Conservation (phyloP, 2,329 filamentous ascomycete species). For the Xylariaceae sp. region DNA sequence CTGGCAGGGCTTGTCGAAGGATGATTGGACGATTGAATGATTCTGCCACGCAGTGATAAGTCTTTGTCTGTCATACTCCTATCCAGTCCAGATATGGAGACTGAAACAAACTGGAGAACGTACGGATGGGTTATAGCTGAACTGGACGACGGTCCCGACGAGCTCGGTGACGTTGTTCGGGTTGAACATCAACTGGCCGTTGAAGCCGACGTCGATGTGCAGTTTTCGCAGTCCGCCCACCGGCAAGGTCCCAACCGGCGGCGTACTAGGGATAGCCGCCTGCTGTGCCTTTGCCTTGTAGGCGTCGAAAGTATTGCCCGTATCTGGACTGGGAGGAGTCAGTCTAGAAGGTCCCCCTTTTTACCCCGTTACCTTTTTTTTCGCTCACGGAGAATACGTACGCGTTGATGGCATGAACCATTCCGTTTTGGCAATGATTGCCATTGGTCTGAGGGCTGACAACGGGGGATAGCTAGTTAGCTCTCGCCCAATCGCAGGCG, state of each 20-base stretch:
- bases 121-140: conserved; percentile 32
- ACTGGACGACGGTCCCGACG: conserved; percentile 31
- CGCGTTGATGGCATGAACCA: conserved; percentile 37
- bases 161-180: conserved; percentile 33
- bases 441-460: conserved; percentile 35
- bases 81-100: no score
- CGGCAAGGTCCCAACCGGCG: conserved; percentile 27
- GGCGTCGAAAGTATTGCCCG: conserved; percentile 33
- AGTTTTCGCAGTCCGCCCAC: conserved; percentile 31
- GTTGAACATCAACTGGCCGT: conserved; percentile 28
- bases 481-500: no score
- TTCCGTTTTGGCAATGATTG: conserved; percentile 41
- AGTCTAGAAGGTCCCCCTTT: conserved; percentile 3
- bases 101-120: conserved; percentile 9
- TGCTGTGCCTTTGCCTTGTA: conserved; percentile 28
- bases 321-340: conserved; percentile 19
- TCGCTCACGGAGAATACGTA: conserved; percentile 22
- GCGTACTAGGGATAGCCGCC: conserved; percentile 26
- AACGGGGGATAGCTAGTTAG: no score
- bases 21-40: conserved; percentile 36
- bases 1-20: conserved; percentile 37
- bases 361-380: neutral
- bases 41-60: conserved; percentile 26
- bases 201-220: conserved; percentile 31
- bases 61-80: no score